phyloP scores from a whole-genome alignment of 2,329 filamentous ascomycete genomes.

The Tolypocladium nubicola region DNA sequence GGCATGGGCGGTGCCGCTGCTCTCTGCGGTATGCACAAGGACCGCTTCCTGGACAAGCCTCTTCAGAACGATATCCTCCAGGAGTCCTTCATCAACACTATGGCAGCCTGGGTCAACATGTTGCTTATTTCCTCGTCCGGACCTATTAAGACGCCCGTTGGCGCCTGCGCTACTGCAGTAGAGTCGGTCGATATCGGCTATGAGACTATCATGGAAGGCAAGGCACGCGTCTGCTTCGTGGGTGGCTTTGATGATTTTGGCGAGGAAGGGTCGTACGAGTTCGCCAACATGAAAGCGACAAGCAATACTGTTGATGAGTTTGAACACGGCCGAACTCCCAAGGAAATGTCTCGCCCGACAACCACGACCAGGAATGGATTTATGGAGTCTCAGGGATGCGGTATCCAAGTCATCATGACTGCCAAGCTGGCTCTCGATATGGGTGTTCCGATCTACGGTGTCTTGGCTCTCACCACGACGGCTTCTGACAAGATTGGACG shows the following conservation, averaged over 20 bases:
- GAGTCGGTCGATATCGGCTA: conserved; percentile 97
- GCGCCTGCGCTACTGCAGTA: conserved; percentile 92
- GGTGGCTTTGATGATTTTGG: conserved; percentile 99
- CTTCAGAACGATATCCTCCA: conserved; percentile 98
- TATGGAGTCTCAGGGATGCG: conserved; percentile 98
- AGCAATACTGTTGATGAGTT: conserved; percentile 97
- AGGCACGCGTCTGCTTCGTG: conserved; percentile 93
- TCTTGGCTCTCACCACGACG: conserved; percentile 85
- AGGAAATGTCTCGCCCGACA: conserved; percentile 95
- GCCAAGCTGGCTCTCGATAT: conserved; percentile 93
- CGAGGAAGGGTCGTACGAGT: conserved; percentile 98
- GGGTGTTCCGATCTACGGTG: conserved; percentile 95
- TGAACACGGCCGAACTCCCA: conserved; percentile 84
- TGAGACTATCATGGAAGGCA: conserved; percentile 96
- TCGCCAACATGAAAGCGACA: conserved; percentile 99
- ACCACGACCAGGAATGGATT: conserved; percentile 96
- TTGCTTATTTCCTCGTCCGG: conserved; percentile 91
- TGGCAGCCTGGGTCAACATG: conserved; percentile 99
- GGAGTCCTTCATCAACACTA: conserved; percentile 99
- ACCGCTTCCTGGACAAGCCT: conserved; percentile 91
- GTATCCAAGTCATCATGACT: conserved; percentile 98
- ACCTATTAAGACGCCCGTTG: conserved; percentile 96
- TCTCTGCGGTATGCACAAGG: conserved; percentile 95
- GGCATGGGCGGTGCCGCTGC: conserved; percentile 94
- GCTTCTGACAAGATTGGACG: conserved; percentile 99